Percentiles rank a stretch among this genome's conserved stretches.
Conservation (phyloP, 805 yeast species). For the Myxozyma udenii region DNA sequence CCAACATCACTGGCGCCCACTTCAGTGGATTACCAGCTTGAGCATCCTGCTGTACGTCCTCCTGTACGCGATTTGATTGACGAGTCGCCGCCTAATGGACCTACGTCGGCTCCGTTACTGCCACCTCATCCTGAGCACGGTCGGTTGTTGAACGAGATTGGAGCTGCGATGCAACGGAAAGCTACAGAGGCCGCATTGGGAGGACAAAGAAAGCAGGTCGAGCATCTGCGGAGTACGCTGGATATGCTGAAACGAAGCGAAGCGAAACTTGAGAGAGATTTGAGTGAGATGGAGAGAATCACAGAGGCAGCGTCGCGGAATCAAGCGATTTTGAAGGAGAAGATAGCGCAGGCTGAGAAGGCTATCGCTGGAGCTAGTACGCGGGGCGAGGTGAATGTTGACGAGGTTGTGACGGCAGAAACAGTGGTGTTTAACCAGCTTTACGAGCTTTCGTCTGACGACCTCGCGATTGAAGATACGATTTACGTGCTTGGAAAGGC, state of each 20-base stretch:
- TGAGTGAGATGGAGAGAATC: slow-evolving; percentile 29
- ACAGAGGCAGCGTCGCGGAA: slow-evolving; percentile 44
- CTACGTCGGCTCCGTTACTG: slow-evolving; percentile 19
- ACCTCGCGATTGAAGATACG: slow-evolving; percentile 69
- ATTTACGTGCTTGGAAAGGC: slow-evolving; percentile 56
- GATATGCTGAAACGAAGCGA: slow-evolving; percentile 40
- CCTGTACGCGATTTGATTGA: slow-evolving; percentile 13
- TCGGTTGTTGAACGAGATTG: slow-evolving; percentile 32
- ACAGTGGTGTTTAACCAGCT: slow-evolving; percentile 58
- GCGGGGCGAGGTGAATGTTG: slow-evolving; percentile 37
- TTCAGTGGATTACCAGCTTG: not conserved
- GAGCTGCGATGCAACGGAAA: slow-evolving; percentile 31
- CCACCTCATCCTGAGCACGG: slow-evolving; percentile 42
- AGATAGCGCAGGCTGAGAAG: slow-evolving; percentile 32
- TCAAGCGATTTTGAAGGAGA: slow-evolving; percentile 18
- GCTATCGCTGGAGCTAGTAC: slow-evolving; percentile 38
- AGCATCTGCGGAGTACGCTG: slow-evolving; percentile 38
- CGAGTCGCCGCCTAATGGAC: slow-evolving; percentile 6
- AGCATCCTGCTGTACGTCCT: not conserved
- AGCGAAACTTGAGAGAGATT: slow-evolving; percentile 41
- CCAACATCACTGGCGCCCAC: not conserved
- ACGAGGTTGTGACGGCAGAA: slow-evolving; percentile 49
- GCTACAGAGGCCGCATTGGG: slow-evolving; percentile 32
- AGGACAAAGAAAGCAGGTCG: slow-evolving; percentile 31
- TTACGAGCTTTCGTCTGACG: slow-evolving; percentile 61